Base-by-base conservation (phyloP, 306 rosid species). In the Corylus heterophylla region DNA sequence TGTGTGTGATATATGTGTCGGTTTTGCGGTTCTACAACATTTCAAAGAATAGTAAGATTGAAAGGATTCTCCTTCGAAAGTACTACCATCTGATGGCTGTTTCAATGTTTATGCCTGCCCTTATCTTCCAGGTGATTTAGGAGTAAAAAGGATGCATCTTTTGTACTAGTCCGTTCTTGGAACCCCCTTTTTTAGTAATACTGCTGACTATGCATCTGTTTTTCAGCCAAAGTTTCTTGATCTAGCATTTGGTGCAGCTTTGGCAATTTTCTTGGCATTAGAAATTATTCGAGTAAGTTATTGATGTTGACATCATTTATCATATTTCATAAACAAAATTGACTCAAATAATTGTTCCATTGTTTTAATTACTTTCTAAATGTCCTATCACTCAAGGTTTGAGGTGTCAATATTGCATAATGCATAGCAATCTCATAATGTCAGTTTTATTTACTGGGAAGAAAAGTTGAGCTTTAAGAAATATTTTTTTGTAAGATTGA, bases 11-110 rank as follows among this genome's bases (percentile, higher is more conserved):
- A 68, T 86, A 71, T 85, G 81, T 84, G 71, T 95, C 97, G 55
- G 89, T 95, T 80, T 71, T 91, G 82, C 85, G 92, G 76, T 89
- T 95, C 89, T 95, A 95, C 79, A 89, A 88, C 71, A 95, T 93
- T 79, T 95, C 98, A 71, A 95, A 90, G 88, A 91, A 84, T 86
- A 93, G 98, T 85, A 95, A 83, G 93, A 86, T 90, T 39, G 98
- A 95, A 92, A 92, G 98, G 67, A 95, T 95, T 90, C 96, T 95
- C 83, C 87, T 95, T 80, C 91, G 98, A 55, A 95, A 93, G 73
- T 95, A 95, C 88, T 95, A 93, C 85, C 99, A 95, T 86, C 85
- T 95, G 74, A 80, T 95, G 95, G 99, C 99, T 69, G 99, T 95
- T 73, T 90, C 67, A 54, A 95, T 95, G 98, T 95, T 95, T 89